Evolutionary conservation across 148 eudicot genomes (phyloP).

Genomic region (Spergularia marina): DNA sequence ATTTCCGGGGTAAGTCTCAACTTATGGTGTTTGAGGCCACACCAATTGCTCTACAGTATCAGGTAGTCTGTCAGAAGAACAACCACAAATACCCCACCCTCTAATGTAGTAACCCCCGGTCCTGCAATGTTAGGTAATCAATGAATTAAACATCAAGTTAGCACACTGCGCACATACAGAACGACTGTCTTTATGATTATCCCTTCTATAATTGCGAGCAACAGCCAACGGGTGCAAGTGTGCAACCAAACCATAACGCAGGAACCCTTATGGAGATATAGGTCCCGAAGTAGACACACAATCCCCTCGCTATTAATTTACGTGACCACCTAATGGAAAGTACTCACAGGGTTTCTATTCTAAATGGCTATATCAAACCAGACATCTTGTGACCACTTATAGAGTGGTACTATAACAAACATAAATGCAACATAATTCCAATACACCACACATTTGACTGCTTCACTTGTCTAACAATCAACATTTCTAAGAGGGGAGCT

Average conservation of each 20-base stretch:
- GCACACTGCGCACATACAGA: background rate
- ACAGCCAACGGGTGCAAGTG: background rate
- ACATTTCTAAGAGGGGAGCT: background rate
- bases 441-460: conserved; percentile 4
- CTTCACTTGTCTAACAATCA: background rate
- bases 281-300: conserved; percentile 4
- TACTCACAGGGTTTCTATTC: background rate
- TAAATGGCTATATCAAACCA: background rate
- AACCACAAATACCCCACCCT: background rate
- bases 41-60: background rate
- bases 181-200: background rate
- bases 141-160: background rate
- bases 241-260: background rate
- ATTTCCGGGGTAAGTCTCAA: too few species aligned
- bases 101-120: background rate
- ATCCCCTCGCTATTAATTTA: background rate
- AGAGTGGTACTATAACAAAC: conserved; percentile 7
- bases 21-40: background rate
- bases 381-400: conserved; percentile 17
- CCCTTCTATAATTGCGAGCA: background rate
- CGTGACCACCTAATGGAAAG: conserved; percentile 1
- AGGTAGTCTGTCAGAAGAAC: background rate
- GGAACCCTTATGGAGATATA: background rate
- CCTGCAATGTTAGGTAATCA: background rate
- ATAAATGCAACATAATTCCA: conserved; percentile 12